Percentiles rank a stretch among this genome's conserved stretches.
phyloP scores from a whole-genome alignment of 2,329 filamentous ascomycete genomes.

The Pyricularia sp. region DNA sequence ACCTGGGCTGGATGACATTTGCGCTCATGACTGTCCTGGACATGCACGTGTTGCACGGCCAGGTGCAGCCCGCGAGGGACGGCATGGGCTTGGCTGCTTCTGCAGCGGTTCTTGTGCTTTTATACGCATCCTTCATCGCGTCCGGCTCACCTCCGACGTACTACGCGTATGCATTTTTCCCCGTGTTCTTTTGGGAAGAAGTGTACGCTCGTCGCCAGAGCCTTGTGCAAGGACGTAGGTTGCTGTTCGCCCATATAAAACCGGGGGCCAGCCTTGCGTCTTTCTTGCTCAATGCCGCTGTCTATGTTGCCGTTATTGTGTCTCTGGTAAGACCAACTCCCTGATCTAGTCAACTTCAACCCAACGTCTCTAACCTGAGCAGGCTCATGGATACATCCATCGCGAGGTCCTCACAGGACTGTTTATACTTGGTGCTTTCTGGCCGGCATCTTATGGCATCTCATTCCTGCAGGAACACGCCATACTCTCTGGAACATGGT shows the following conservation, averaged over 20 bases:
- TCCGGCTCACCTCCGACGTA: conserved; percentile 74
- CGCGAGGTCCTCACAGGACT: conserved; percentile 75
- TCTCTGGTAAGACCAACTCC: conserved; percentile 47
- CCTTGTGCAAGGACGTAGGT: conserved; percentile 49
- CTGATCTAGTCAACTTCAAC: neutral
- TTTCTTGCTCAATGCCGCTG: conserved; percentile 48
- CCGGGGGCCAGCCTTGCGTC: conserved; percentile 43
- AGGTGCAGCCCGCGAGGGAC: conserved; percentile 50
- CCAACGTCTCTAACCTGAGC: conserved; percentile 1
- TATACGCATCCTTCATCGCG: conserved; percentile 69
- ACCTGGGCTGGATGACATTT: conserved; percentile 91
- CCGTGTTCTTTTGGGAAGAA: conserved; percentile 92
- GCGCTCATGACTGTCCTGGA: conserved; percentile 81
- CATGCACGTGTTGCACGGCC: conserved; percentile 68
- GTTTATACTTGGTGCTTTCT: conserved; percentile 63
- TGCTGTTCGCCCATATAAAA: conserved; percentile 56
- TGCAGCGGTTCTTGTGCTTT: conserved; percentile 56
- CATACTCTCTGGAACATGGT: conserved; percentile 57
- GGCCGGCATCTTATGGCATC: conserved; percentile 63
- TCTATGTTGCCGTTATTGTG: conserved; percentile 65
- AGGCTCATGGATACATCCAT: conserved; percentile 87
- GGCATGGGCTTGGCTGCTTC: conserved; percentile 50
- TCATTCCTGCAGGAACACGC: conserved; percentile 57
- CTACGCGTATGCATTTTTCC: conserved; percentile 86
- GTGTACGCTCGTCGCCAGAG: conserved; percentile 68